Base-by-base conservation (phyloP, 805 yeast genomes). In the Komagataella mondaviorum region DNA sequence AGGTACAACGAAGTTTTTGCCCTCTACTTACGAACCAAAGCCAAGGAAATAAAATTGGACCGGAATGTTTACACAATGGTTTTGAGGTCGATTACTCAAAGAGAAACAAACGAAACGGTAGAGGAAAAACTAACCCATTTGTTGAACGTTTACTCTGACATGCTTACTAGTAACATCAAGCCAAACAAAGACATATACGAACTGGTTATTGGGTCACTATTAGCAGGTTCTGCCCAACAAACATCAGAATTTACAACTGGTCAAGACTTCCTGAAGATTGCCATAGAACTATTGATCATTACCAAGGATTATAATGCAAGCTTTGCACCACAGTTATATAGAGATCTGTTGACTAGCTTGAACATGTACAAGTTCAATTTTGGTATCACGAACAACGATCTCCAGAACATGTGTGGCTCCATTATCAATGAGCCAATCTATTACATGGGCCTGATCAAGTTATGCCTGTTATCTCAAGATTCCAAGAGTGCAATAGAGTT, bases 121-220 rank as follows among this genome's bases (percentile, higher is more conserved):
- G 88, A 85, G 60, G 75, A 73, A 48, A 77, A 75, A 60, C 69
- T 85, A 61, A 83, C 86, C 2, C 77, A 75, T 51, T 62, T 85
- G 53, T 66, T 85, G 55, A 81, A 79, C 18, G 80, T 83, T 43
- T 85, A 85, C 60, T 85, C 85, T 49, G 89, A 83, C 57, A 66
- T 83, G 60, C 69, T 85, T 44, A 60, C 75, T 22, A 70, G 72
- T 55, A 71, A 69, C 54, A 54, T 78, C 45, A 81, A 77, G 60
- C 93, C 93, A 16, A 70, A 74, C 23, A 58, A 62, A 46, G 68
- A 67, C 17, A 82, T 86, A 6, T 84, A 78, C 62, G 69, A 76
- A 57, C 61, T 76, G 3, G 73, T 77, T 4, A 67, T 85, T 48
- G 64, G 66, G 20, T 72, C 76, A 30, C 67, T 85, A 23, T 68